These are phyloP conservation scores for Lycium ferocissimum DNA, from an alignment of 257 asterid species.

Conservation along the genomic window DNA sequence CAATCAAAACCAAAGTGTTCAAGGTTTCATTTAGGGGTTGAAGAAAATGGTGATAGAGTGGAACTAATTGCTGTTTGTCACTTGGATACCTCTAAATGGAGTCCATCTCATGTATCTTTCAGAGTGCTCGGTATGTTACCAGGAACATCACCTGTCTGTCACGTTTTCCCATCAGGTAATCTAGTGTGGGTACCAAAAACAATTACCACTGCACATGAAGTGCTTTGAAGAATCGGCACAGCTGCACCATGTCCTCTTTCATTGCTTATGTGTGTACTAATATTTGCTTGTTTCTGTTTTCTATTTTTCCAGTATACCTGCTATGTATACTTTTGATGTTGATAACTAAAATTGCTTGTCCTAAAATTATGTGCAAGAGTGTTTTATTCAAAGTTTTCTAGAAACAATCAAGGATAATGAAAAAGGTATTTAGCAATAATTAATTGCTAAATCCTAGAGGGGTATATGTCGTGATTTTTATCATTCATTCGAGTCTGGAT, in stretches of 20 bases:
- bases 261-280: neutral
- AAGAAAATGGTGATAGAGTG: constrained; percentile 56
- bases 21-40: constrained; percentile 50
- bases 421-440: too few species aligned
- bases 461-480: too few species aligned
- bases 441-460: too few species aligned
- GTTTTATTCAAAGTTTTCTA: too few species aligned
- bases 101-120: constrained; percentile 62
- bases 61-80: constrained; percentile 84
- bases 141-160: constrained; percentile 72
- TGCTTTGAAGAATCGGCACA: neutral
- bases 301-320: neutral
- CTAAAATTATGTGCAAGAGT: too few species aligned
- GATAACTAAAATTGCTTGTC: too few species aligned
- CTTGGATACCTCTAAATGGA: constrained; percentile 86
- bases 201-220: neutral
- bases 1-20: constrained; percentile 59
- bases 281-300: neutral
- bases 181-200: constrained; percentile 56
- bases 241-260: neutral
- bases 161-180: constrained; percentile 84
- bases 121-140: constrained; percentile 62
- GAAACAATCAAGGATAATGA: too few species aligned
- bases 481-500: too few species aligned
- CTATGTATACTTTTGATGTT: too few species aligned